These are phyloP conservation scores for Arxiozyma slooffiae DNA, from an alignment of 1,139 yeast genomes.

Conservation along the genomic window DNA sequence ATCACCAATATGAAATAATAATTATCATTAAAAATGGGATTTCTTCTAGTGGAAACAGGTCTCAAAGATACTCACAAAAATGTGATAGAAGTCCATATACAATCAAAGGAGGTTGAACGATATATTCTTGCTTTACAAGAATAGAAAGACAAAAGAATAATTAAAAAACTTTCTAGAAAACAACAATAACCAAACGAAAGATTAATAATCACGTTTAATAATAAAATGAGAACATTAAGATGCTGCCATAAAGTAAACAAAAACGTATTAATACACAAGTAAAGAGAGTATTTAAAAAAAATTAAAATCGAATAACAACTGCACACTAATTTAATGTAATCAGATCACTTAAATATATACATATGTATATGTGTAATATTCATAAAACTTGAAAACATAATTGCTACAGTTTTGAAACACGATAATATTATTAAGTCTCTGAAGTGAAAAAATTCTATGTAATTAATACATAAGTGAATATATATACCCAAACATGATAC, in stretches of 20 bases:
- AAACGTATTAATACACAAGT: neutral
- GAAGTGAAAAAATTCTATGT: too few species aligned
- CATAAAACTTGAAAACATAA: neutral
- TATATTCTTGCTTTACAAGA: slow-evolving; percentile 24
- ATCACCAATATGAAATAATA: slow-evolving; percentile 29
- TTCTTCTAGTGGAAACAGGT: neutral
- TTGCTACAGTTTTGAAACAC: neutral
- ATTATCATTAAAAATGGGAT: neutral
- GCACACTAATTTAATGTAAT: neutral
- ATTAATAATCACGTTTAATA: neutral
- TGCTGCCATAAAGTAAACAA: neutral
- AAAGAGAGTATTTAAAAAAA: neutral
- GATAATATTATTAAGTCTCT: neutral
- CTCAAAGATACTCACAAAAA: slow-evolving; percentile 4
- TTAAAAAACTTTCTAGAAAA: slow-evolving; percentile 4
- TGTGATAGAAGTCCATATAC: neutral
- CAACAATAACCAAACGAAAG: neutral
- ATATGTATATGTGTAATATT: neutral
- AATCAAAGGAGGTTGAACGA: neutral
- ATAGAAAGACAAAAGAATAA: slow-evolving; percentile 22
- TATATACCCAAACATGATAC: too few species aligned
- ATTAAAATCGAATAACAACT: neutral
- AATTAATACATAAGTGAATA: too few species aligned
- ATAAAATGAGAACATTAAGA: neutral
- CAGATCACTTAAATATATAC: too few species aligned